Evolutionary conservation across 2,329 filamentous ascomycete species (phyloP).

Genomic region (Fusarium kyushuense): DNA sequence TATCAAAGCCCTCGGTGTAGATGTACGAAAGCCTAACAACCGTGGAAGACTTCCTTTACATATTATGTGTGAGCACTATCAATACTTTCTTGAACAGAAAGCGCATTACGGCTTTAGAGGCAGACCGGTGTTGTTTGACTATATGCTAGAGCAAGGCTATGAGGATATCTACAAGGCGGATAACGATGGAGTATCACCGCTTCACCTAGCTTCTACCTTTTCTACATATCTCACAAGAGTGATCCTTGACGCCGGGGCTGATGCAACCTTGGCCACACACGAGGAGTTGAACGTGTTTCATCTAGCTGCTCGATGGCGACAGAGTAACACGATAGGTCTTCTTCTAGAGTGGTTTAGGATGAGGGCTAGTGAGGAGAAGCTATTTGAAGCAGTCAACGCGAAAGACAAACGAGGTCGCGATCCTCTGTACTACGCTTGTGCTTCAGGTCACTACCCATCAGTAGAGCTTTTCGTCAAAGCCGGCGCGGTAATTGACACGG

Average conservation of each 20-base stretch:
- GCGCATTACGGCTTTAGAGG: no score
- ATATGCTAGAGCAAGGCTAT: not conserved
- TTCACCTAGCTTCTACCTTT: constrained; percentile 44
- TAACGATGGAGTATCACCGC: constrained; percentile 21
- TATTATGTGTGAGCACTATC: not conserved
- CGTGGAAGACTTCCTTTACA: not conserved
- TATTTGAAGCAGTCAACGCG: not conserved
- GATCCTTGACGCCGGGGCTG: constrained; percentile 54
- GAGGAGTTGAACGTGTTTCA: constrained; percentile 56
- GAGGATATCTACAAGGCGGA: constrained; percentile 2
- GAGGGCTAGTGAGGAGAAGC: rapidly evolving
- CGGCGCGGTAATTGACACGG: not conserved
- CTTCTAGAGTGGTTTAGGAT: constrained; percentile 35
- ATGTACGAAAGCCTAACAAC: not conserved
- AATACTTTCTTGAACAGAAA: no score
- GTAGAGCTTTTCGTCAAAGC: constrained; percentile 47
- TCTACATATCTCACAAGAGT: constrained; percentile 41
- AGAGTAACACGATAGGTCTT: constrained; percentile 52
- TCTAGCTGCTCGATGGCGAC: constrained; percentile 51
- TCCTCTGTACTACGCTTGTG: constrained; percentile 47
- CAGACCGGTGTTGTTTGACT: no score
- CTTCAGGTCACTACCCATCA: constrained; percentile 44
- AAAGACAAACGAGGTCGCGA: constrained; percentile 11
- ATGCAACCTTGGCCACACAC: constrained; percentile 48
- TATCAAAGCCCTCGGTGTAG: not conserved